These are phyloP conservation scores for Wickerhamomyces ciferrii DNA, from an alignment of 805 yeast species.

Conservation along the genomic window DNA sequence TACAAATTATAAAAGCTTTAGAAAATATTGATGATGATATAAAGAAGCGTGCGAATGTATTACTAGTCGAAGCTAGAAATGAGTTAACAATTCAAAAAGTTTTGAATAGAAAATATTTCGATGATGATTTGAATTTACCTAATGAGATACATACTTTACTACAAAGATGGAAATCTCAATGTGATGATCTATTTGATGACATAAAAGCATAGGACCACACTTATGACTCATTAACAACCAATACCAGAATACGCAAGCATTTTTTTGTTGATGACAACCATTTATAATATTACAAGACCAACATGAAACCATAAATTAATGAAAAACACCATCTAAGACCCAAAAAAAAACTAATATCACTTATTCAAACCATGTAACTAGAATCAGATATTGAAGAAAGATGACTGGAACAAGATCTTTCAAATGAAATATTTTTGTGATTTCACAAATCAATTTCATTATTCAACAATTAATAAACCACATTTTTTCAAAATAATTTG, in stretches of 20 bases:
- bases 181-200: constrained; percentile 3
- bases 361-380: no score
- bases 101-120: constrained; percentile 47
- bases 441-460: background rate
- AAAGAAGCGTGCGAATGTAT: constrained; percentile 15
- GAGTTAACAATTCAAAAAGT: constrained; percentile 60
- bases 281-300: no score
- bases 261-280: no score
- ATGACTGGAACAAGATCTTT: no score
- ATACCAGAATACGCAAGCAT: no score
- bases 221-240: no score
- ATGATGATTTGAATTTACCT: constrained; percentile 33
- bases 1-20: constrained; percentile 29
- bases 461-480: no score
- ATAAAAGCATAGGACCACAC: no score
- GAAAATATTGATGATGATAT: constrained; percentile 14
- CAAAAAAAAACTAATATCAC: no score
- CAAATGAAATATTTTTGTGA: no score
- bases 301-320: background rate
- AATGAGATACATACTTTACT: constrained; percentile 33
- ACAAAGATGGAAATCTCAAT: constrained; percentile 35
- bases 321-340: no score
- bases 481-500: background rate
- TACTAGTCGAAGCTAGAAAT: constrained; percentile 32
- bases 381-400: no score